Conservation (phyloP, 331 rosid species). For the Telfairia occidentalis region DNA sequence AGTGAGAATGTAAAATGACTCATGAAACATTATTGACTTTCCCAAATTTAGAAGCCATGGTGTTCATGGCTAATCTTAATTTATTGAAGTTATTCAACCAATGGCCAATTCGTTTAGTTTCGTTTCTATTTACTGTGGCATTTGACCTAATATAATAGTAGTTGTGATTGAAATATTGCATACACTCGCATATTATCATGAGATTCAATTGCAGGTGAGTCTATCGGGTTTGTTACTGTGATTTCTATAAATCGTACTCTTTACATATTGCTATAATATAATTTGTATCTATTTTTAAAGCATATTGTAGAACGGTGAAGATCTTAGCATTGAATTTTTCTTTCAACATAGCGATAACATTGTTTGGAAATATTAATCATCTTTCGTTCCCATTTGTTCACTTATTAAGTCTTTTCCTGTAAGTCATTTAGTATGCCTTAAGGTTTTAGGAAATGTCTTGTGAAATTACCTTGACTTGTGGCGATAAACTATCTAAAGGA, state of each 20-base stretch:
- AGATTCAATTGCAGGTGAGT: neutral
- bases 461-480: no score
- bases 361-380: no score
- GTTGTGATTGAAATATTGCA: neutral
- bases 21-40: neutral
- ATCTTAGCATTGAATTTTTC: no score
- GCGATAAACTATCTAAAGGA: no score
- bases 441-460: no score
- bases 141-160: neutral
- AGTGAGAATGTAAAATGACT: conserved; percentile 9
- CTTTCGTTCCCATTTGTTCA: no score
- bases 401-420: no score
- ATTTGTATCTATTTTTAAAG: no score
- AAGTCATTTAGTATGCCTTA: no score
- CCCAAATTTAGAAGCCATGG: conserved; percentile 15
- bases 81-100: neutral
- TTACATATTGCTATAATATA: no score
- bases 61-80: neutral
- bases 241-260: neutral
- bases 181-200: neutral
- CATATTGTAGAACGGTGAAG: no score
- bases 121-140: neutral
- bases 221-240: neutral
- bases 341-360: no score
- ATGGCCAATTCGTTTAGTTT: neutral